Percentiles rank a stretch among this genome's conserved stretches.
Conservation (phyloP, 768 basidiomycete genomes). For the Gymnopilus junonius region DNA sequence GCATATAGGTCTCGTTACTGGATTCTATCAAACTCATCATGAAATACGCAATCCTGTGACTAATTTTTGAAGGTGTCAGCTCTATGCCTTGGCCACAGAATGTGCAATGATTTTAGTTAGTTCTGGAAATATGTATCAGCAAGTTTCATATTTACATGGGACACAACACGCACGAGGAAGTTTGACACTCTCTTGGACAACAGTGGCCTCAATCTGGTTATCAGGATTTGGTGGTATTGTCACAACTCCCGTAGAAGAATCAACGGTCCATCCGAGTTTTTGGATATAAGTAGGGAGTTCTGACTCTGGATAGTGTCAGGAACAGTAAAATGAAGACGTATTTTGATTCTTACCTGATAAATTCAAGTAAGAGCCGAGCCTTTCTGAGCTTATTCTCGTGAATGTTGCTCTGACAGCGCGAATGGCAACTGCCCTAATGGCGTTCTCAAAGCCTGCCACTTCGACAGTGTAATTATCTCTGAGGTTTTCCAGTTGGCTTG, state of each 20-base stretch:
- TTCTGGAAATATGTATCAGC: conserved; percentile 45
- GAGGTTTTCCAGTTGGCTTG: conserved; percentile 68
- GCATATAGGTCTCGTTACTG: background rate
- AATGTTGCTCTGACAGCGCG: conserved; percentile 82
- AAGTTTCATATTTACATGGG: background rate
- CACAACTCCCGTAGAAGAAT: conserved; percentile 59
- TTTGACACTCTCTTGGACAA: conserved; percentile 83
- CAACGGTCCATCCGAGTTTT: conserved; percentile 69
- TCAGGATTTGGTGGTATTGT: conserved; percentile 81
- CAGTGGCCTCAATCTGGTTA: conserved; percentile 85
- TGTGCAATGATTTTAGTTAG: conserved; percentile 78
- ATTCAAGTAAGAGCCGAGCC: conserved; percentile 75
- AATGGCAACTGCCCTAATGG: conserved; percentile 78
- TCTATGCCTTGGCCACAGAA: conserved; percentile 56
- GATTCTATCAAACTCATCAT: background rate
- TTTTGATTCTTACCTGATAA: conserved; percentile 53
- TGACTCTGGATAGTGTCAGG: conserved; percentile 41
- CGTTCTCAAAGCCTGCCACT: conserved; percentile 80
- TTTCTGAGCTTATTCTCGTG: conserved; percentile 66
- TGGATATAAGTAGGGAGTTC: conserved; percentile 64
- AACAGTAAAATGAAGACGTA: background rate
- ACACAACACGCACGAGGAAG: conserved; percentile 66
- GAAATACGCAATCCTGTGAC: conserved; percentile 21
- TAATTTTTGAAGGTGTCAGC: background rate
- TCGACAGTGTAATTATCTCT: conserved; percentile 89